These are phyloP conservation scores for Silene uniflora DNA, from an alignment of 148 eudicot species.

Conservation along the genomic window DNA sequence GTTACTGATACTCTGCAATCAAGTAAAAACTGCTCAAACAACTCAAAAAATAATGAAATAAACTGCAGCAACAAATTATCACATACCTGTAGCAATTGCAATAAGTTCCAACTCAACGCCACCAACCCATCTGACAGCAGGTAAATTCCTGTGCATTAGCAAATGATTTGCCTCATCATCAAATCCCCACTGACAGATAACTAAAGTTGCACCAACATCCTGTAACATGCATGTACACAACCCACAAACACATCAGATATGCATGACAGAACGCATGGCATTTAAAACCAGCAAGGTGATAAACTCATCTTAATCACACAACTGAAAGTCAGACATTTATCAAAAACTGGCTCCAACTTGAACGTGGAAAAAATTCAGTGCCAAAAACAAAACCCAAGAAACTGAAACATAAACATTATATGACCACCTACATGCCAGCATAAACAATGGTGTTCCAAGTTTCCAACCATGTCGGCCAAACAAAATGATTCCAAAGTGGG, in stretches of 20 bases:
- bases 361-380: too few relatives aligned
- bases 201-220: slow-evolving; percentile 99
- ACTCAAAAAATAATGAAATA: background rate
- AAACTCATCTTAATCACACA: background rate
- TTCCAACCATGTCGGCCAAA: background rate
- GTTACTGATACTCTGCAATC: background rate
- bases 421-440: background rate
- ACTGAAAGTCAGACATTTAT: too few relatives aligned
- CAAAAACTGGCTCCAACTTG: background rate
- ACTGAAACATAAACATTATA: background rate
- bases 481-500: background rate
- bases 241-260: slow-evolving; percentile 9
- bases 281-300: background rate
- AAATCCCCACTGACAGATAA: slow-evolving; percentile 98
- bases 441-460: background rate
- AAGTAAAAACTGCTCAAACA: background rate
- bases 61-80: slow-evolving; percentile 1
- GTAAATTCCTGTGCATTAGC: slow-evolving; percentile 87
- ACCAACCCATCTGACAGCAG: slow-evolving; percentile 98
- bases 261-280: background rate
- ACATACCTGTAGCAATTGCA: slow-evolving; percentile 92
- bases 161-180: slow-evolving; percentile 97
- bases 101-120: slow-evolving; percentile 96
- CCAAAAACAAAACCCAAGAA: background rate
- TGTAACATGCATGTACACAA: slow-evolving; percentile 23